Percentiles rank a stretch among this genome's conserved stretches.
Conservation (phyloP, 1,284 basidiomycete species). For the Inonotus hispidus region DNA sequence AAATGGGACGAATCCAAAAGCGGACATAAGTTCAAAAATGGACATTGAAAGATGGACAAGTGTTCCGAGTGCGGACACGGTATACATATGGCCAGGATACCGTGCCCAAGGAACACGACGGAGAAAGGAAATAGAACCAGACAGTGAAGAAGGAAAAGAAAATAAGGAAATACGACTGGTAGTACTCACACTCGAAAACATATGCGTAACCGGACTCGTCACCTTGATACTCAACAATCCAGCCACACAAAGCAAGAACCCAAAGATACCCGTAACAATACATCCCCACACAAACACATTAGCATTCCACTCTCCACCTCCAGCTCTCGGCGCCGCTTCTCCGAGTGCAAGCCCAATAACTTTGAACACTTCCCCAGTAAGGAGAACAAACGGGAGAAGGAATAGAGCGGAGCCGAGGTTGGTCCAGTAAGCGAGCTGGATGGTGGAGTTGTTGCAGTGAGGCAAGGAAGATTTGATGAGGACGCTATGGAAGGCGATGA, state of each 20-base stretch:
- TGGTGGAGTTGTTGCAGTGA: constrained; percentile 60
- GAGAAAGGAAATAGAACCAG: neutral
- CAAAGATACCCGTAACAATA: constrained; percentile 63
- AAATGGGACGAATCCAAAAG: too few relatives aligned
- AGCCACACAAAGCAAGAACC: constrained; percentile 66
- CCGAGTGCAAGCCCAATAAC: constrained; percentile 32
- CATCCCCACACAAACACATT: constrained; percentile 57
- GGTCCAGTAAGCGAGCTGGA: constrained; percentile 72
- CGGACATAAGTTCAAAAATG: neutral
- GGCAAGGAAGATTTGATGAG: constrained; percentile 66
- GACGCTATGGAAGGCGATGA: constrained; percentile 70
- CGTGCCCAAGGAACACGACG: neutral
- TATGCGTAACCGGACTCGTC: constrained; percentile 68
- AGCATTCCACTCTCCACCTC: constrained; percentile 41
- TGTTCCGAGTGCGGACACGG: too few relatives aligned
- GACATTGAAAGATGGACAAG: too few relatives aligned
- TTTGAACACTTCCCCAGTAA: constrained; percentile 46
- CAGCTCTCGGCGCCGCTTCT: constrained; percentile 1
- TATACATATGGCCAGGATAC: too few relatives aligned
- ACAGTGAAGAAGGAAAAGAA: neutral
- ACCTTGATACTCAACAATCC: constrained; percentile 68
- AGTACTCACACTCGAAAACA: constrained; percentile 64
- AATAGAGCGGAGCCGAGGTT: constrained; percentile 63
- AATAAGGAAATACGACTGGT: too few relatives aligned
- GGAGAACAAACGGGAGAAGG: constrained; percentile 53